These are phyloP conservation scores for Pseudonectria foliicola DNA, from an alignment of 2,329 filamentous ascomycete species.

Conservation along the genomic window DNA sequence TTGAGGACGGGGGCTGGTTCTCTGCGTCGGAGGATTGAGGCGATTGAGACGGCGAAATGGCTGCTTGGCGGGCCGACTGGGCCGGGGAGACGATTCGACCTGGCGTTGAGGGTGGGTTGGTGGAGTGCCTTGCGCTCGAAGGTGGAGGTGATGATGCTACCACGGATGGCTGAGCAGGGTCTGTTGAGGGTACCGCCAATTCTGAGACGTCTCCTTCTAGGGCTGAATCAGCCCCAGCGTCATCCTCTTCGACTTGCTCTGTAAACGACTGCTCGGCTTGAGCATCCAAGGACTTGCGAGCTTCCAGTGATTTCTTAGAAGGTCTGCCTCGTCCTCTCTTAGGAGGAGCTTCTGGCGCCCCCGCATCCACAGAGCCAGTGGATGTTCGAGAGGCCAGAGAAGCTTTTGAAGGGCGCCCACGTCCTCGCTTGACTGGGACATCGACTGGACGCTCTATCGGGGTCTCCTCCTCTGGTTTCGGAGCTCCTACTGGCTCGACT, in stretches of 20 bases:
- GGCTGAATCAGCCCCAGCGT: conserved; percentile 9
- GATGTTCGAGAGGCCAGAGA: conserved; percentile 21
- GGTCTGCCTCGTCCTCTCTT: conserved; percentile 26
- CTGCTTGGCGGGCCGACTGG: conserved; percentile 45
- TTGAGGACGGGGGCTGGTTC: conserved; percentile 67
- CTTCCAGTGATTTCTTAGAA: conserved; percentile 24
- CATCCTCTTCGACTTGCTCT: conserved; percentile 11
- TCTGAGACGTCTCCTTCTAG: conserved; percentile 8
- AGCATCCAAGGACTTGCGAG: conserved; percentile 15
- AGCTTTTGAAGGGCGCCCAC: conserved; percentile 26
- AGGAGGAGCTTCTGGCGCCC: conserved; percentile 13
- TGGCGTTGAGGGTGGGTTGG: conserved; percentile 37
- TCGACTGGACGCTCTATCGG: conserved; percentile 1
- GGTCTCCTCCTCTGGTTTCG: conserved; percentile 7
- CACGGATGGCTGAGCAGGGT: conserved; percentile 10
- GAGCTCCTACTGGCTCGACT: conserved; percentile 15
- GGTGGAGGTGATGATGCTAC: conserved; percentile 14
- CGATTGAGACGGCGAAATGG: conserved; percentile 56
- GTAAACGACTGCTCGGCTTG: conserved; percentile 4
- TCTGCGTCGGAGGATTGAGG: conserved; percentile 75
- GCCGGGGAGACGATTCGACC: conserved; percentile 35
- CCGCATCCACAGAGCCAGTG: conserved; percentile 13
- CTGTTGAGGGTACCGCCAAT: conserved; percentile 15
- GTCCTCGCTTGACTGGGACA: conserved; percentile 20
- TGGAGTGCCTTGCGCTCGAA: conserved; percentile 9